phyloP scores from a whole-genome alignment of 75 land plant species.

The Larix kaempferi region DNA sequence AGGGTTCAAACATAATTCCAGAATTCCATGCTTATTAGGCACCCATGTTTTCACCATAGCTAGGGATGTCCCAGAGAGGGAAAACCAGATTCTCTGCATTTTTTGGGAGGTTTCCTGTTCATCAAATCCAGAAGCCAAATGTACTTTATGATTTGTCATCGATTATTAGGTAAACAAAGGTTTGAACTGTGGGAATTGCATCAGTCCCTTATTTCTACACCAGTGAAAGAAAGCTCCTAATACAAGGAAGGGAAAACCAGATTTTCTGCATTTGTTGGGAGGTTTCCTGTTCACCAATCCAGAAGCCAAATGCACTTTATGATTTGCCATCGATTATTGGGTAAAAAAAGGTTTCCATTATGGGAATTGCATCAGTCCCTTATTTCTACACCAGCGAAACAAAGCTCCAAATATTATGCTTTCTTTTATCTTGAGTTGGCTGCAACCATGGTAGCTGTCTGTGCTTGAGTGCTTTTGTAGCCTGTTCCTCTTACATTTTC shows the following conservation, averaged over 20 bases:
- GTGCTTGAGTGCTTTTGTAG: too few species aligned
- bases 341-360: too few species aligned
- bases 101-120: background rate
- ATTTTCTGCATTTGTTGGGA: background rate
- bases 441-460: too few species aligned
- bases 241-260: background rate
- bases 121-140: background rate
- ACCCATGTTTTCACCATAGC: background rate
- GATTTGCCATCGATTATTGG: background rate
- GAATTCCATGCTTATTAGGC: background rate
- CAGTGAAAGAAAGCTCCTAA: too few species aligned
- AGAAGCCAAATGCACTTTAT: background rate
- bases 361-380: too few species aligned
- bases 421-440: too few species aligned
- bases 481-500: too few species aligned
- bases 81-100: background rate
- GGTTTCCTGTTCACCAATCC: background rate
- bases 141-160: background rate
- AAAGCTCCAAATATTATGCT: too few species aligned
- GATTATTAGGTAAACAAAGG: background rate
- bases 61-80: too few species aligned
- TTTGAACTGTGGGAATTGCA: too few species aligned
- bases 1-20: background rate
- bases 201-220: too few species aligned
- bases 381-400: too few species aligned